Evolutionary conservation across 2,329 filamentous ascomycete genomes (phyloP), one percentile per base, ranked within the genome.

Genomic region (Sporothrix euskadiensis): DNA sequence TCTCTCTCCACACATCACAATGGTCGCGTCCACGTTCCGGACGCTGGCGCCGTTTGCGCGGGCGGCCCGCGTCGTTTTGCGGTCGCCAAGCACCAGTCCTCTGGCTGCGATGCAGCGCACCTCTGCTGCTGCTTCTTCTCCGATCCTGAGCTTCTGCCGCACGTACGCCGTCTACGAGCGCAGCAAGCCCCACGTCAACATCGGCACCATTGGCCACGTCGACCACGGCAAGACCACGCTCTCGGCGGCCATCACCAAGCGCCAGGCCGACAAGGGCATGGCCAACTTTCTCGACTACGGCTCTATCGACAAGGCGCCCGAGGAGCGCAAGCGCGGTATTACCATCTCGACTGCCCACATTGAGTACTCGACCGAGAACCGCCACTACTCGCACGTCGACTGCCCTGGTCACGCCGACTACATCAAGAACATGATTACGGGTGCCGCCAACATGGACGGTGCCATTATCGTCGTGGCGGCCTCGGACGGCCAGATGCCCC

Each of bases 361-460:
- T 86, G 96, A 99, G 87, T 99, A 98, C 88, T 86, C 93, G 79
- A 99, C 96, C 83, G 93, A 97, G 0, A 88, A 87, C 82, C 92
- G 96, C 81, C 96, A 99, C 88, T 99, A 99, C 86, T 96, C 96
- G 80, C 96, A 99, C 89, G 96, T 99, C 87, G 96, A 99, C 89
- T 99, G 96, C 85, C 96, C 96, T 74, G 96, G 96, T 85, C 96
- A 99, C 91, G 96, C 96, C 85, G 96, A 99, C 94, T 99, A 99
- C 89, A 98, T 99, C 88, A 99, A 99, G 90, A 99, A 99, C 91
- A 99, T 99, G 96, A 99, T 99, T 84, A 99, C 96, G 78, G 96
- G 96, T 90, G 94, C 96, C 76, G 95, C 97, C 80, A 97, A 94
- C 88, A 99, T 99, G 96, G 96, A 99, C 80, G 96, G 96, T 80